Base-by-base conservation (phyloP, 2,329 filamentous ascomycete species). In the Aureobasidium vineae region DNA sequence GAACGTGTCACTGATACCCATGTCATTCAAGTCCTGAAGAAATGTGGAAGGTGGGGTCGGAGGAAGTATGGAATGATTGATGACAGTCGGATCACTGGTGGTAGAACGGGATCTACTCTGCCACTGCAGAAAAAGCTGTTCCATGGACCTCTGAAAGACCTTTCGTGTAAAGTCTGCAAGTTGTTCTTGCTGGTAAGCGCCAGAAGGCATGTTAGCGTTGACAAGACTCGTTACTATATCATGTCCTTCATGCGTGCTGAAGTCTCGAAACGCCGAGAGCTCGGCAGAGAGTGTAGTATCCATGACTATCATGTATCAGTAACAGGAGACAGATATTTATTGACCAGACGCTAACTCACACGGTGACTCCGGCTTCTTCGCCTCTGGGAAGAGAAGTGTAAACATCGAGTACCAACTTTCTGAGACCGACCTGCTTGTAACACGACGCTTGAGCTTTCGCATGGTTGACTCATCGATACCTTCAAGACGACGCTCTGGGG, bases 371-470 rank as follows among this genome's bases (percentile, higher is more conserved):
- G 61, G 61, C 41, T 28, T 56, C 15, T 19, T 54, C 13, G 49
- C 49, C 11, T 31, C 40, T 10, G 61, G 61, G 21, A 65, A 65
- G 28, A 65, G 13, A 10, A 56, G 28, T n/a, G 31, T 19, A 19
- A n/a, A 65, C 13, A 65, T 65, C 6, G 61, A 54, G 28, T 65
- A 65, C 61, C 61, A 65, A 21, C 61, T 65, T 8, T 65, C 61
- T 26, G 36, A 11, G 1, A 28, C 38, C 23, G 61, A 54, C 16
- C 41, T 54, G 50, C 61, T 40, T 13, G 50, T 26, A 19, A 26
- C 50, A 13, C 61, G 61, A 38, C 61, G 50, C 31, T 65, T 56
- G 38, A 65, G 26, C n/a, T 33, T 38, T 38, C 50, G 49, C 61
- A 65, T 65, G 6, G 43, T 54, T 3, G 40, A 21, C 26, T 54